A percentile compares a stretch with the other conserved stretches of the same genome.
Conservation (phyloP, 1,284 basidiomycete genomes). For the Melampsora larici-populina region DNA sequence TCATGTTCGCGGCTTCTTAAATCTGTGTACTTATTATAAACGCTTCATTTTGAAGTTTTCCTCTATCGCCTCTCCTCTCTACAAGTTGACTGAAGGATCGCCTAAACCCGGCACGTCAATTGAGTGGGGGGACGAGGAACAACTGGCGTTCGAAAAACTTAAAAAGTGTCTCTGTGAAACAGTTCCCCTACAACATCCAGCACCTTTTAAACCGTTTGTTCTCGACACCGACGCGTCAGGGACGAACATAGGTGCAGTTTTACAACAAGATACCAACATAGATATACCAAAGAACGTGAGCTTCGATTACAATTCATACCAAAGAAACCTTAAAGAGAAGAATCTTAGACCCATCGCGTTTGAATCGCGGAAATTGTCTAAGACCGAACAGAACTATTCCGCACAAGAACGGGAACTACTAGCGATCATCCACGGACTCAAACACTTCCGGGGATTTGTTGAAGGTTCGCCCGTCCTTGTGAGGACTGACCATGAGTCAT, state of each 20-base stretch:
- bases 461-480: slow-evolving; percentile 15
- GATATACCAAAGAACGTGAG: no score
- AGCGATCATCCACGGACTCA: slow-evolving; percentile 14
- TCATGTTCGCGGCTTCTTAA: no score
- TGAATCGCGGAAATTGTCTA: no score
- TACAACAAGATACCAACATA: no score
- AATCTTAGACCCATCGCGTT: no score
- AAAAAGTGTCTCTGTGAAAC: neutral
- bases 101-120: neutral
- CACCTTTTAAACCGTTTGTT: neutral
- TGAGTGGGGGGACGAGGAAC: slow-evolving; percentile 2
- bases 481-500: neutral
- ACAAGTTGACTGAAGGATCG: slow-evolving; percentile 9
- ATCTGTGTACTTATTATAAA: slow-evolving; percentile 15
- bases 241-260: no score
- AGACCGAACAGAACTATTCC: no score
- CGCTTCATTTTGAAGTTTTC: slow-evolving; percentile 8
- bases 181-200: slow-evolving; percentile 5
- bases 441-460: slow-evolving; percentile 15
- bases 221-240: no score
- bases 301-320: no score
- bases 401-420: slow-evolving; percentile 9
- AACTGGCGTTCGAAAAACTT: neutral
- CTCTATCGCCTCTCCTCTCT: neutral
- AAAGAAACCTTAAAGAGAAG: no score